Evolutionary conservation across 2,329 filamentous ascomycete species (phyloP).

Genomic region (Emergomyces pasteurianus): DNA sequence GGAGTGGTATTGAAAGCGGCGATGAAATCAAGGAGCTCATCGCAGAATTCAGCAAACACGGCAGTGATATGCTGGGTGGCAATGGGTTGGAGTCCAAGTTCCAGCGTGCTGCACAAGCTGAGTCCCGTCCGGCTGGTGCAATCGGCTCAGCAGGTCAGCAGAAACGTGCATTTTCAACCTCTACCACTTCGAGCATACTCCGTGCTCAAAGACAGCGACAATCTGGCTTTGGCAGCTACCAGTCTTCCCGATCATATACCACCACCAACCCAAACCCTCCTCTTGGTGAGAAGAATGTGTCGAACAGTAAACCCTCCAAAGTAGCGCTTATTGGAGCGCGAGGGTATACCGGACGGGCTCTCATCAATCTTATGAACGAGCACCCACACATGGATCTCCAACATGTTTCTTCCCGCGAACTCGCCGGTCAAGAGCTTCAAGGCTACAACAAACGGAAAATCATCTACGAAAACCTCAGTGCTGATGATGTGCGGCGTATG

Average conservation of each 20-base stretch:
- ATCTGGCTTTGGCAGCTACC: constrained; percentile 15
- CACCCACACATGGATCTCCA: constrained; percentile 84
- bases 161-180: constrained; percentile 56
- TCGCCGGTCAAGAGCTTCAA: constrained; percentile 73
- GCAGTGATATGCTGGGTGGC: constrained; percentile 76
- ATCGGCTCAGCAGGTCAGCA: constrained; percentile 44
- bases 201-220: constrained; percentile 20
- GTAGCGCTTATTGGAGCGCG: constrained; percentile 83
- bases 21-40: constrained; percentile 75
- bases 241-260: constrained; percentile 28
- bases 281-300: constrained; percentile 75
- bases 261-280: constrained; percentile 63
- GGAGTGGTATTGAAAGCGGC: constrained; percentile 77
- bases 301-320: constrained; percentile 64
- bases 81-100: constrained; percentile 81
- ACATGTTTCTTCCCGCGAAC: constrained; percentile 86
- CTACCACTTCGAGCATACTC: constrained; percentile 25
- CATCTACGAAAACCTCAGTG: constrained; percentile 77
- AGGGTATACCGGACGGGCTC: constrained; percentile 85
- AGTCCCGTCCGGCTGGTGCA: constrained; percentile 42
- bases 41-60: constrained; percentile 70
- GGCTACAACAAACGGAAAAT: constrained; percentile 88
- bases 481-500: constrained; percentile 78
- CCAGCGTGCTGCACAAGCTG: constrained; percentile 61
- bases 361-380: constrained; percentile 74